A percentile compares a stretch with the other conserved stretches of the same genome.
These are phyloP conservation scores for Colletotrichum falcatum DNA, from an alignment of 2,329 filamentous ascomycete species.

Conservation along the genomic window DNA sequence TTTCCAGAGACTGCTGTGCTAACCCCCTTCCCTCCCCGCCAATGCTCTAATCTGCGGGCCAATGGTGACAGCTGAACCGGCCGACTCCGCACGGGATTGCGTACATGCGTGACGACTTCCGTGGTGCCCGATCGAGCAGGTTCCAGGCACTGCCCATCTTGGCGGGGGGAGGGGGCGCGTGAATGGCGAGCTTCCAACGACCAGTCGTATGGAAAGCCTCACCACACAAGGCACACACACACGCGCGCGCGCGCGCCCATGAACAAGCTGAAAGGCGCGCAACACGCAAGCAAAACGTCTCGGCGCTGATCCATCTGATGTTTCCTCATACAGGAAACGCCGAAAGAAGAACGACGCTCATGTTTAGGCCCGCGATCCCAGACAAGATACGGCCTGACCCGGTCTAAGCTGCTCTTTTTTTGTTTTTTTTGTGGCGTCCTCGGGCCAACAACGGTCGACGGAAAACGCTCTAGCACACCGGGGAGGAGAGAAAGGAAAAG, in stretches of 20 bases:
- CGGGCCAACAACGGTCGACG: slow-evolving; percentile 17
- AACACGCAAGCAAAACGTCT: slow-evolving; percentile 5
- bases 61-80: background rate
- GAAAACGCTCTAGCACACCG: background rate
- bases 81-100: slow-evolving; percentile 9
- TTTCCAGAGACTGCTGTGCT: background rate
- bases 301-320: background rate
- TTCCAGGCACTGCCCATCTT: slow-evolving; percentile 2
- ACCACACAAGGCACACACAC: background rate
- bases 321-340: background rate
- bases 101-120: slow-evolving; percentile 12
- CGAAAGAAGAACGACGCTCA: background rate
- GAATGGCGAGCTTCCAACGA: background rate
- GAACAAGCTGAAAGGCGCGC: background rate
- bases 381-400: background rate
- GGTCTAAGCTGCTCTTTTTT: background rate
- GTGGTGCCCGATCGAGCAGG: background rate
- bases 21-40: background rate
- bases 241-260: too few species aligned
- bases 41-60: background rate
- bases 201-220: background rate
- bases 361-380: slow-evolving; percentile 3
- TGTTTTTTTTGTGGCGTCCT: background rate
- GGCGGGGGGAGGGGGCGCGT: background rate
- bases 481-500: background rate